A percentile compares a stretch with the other conserved stretches of the same genome.
These are phyloP conservation scores for Xerophyta viscosa DNA, from an alignment of 106 monocot genomes.

Conservation along the genomic window DNA sequence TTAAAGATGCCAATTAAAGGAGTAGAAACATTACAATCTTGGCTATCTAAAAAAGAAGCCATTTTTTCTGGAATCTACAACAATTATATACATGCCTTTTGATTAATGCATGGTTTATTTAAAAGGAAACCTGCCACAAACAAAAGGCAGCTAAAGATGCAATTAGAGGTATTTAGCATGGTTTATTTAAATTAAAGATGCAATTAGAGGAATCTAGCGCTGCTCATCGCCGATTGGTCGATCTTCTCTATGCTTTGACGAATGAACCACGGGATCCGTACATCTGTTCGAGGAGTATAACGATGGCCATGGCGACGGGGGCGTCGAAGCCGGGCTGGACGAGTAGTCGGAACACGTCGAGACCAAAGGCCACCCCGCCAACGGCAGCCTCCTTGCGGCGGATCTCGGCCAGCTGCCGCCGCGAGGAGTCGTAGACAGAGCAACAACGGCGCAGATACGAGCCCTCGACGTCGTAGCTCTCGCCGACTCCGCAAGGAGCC, in stretches of 20 bases:
- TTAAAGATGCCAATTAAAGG: too few relatives aligned
- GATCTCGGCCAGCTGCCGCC: conserved; percentile 48
- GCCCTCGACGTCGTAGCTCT: conserved; percentile 52
- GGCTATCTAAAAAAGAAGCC: too few relatives aligned
- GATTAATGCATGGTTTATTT: conserved; percentile 10
- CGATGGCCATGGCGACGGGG: conserved; percentile 68
- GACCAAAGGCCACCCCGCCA: conserved; percentile 48
- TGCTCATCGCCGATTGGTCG: too few relatives aligned
- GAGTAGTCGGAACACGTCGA: conserved; percentile 68
- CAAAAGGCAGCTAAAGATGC: not conserved
- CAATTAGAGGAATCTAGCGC: too few relatives aligned
- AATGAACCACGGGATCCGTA: conserved; percentile 33
- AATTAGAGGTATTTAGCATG: not conserved
- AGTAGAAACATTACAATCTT: too few relatives aligned
- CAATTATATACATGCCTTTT: not conserved
- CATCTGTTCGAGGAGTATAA: conserved; percentile 81
- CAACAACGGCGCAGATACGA: conserved; percentile 56
- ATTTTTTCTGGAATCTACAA: too few relatives aligned
- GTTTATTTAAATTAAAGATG: too few relatives aligned
- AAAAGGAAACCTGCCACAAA: conserved; percentile 7
- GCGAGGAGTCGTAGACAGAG: conserved; percentile 24
- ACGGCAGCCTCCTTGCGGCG: conserved; percentile 39
- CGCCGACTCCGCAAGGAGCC: conserved; percentile 1
- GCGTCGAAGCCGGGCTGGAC: conserved; percentile 57
- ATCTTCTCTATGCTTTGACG: conserved; percentile 1